Conservation (phyloP, 331 rosid species). For the Quercus tomentella region DNA sequence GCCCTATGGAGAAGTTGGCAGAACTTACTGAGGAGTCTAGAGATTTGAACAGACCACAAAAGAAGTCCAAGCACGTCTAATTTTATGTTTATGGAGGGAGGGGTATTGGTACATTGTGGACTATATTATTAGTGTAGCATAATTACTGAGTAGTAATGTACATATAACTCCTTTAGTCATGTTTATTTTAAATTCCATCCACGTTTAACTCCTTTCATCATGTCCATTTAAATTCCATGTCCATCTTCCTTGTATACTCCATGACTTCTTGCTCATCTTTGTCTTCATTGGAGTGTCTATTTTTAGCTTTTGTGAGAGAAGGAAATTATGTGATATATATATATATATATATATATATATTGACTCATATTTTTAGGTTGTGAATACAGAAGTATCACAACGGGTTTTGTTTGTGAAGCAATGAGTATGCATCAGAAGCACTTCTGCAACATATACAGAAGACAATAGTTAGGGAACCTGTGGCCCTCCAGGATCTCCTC, state of each 20-base stretch:
- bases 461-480: too few relatives aligned
- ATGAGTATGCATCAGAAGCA: too few relatives aligned
- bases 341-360: too few relatives aligned
- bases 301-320: too few relatives aligned
- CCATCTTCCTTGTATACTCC: background rate
- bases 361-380: too few relatives aligned
- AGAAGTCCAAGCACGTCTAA: background rate
- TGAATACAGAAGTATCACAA: too few relatives aligned
- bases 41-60: background rate
- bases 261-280: background rate
- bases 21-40: background rate
- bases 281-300: background rate
- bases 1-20: background rate
- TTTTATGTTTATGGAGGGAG: background rate
- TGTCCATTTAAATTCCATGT: background rate
- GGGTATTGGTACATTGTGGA: background rate
- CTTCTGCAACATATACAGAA: too few relatives aligned
- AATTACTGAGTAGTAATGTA: background rate
- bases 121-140: background rate
- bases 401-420: too few relatives aligned
- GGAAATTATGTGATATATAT: too few relatives aligned
- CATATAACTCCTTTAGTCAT: too few relatives aligned
- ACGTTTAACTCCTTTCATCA: background rate
- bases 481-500: too few relatives aligned
- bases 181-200: too few relatives aligned